Evolutionary conservation across 2,329 filamentous ascomycete species (phyloP).

Genomic region (Trichoderma atroviride): DNA sequence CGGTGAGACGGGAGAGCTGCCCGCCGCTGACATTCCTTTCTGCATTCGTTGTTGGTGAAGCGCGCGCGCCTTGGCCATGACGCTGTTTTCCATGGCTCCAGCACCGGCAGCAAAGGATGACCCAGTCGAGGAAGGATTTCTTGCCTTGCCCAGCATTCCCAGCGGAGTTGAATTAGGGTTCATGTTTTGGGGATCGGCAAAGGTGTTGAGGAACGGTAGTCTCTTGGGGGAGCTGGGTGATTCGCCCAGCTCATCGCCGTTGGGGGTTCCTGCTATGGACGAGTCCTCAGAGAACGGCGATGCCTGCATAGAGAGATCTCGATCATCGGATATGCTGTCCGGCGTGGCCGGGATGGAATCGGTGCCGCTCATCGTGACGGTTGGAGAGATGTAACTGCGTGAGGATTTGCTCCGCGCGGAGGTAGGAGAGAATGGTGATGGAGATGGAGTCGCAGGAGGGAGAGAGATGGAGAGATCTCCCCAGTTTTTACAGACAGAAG

Average conservation of each 20-base stretch:
- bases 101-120: constrained; percentile 40
- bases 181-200: constrained; percentile 66
- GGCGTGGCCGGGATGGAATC: constrained; percentile 50
- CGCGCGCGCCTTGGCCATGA: constrained; percentile 53
- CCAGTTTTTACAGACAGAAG: neutral
- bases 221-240: constrained; percentile 52
- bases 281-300: constrained; percentile 51
- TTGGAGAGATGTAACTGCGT: neutral
- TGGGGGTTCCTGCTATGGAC: constrained; percentile 53
- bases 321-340: constrained; percentile 46
- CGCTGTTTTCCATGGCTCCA: constrained; percentile 43
- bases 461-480: constrained; percentile 8
- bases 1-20: constrained; percentile 37
- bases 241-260: constrained; percentile 45
- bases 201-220: constrained; percentile 61
- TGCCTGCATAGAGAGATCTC: constrained; percentile 42
- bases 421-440: neutral
- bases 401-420: neutral
- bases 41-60: constrained; percentile 52
- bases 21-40: constrained; percentile 44
- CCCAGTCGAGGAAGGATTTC: constrained; percentile 52
- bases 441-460: neutral
- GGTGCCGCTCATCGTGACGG: constrained; percentile 35
- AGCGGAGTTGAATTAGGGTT: constrained; percentile 82
- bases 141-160: constrained; percentile 70